phyloP scores from a whole-genome alignment of 2,329 filamentous ascomycete species.

The Stagonosporopsis cucurbitacearum region DNA sequence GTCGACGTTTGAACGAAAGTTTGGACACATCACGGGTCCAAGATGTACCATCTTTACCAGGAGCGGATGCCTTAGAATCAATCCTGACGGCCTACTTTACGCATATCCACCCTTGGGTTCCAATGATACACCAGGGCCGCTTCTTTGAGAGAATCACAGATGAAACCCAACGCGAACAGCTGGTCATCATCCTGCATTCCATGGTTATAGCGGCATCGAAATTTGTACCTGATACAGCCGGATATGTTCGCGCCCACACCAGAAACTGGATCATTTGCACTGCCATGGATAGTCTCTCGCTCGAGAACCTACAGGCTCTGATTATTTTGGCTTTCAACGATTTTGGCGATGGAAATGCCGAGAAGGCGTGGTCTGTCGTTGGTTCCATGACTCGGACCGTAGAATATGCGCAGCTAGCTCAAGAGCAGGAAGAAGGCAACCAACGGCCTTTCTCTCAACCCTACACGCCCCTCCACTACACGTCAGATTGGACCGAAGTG shows the following conservation, averaged over 20 bases:
- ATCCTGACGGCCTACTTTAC: conserved; percentile 21
- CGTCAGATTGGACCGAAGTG: conserved; percentile 24
- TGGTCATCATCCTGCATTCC: conserved; percentile 19
- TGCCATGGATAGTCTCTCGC: conserved; percentile 20
- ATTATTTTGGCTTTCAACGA: conserved; percentile 25
- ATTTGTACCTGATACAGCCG: conserved; percentile 13
- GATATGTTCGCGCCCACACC: not conserved
- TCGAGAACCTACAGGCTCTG: conserved; percentile 23
- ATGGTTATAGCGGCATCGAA: conserved; percentile 24
- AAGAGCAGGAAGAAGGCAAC: conserved; percentile 25
- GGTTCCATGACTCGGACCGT: conserved; percentile 28
- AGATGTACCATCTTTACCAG: conserved; percentile 1
- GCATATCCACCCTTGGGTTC: conserved; percentile 27
- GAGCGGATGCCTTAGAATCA: conserved; percentile 4
- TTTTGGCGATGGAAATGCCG: conserved; percentile 23
- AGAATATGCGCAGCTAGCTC: conserved; percentile 24
- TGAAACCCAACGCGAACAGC: conserved; percentile 1
- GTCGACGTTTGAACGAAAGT: conserved; percentile 14
- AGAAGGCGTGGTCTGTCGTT: conserved; percentile 25
- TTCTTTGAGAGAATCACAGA: conserved; percentile 17
- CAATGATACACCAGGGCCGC: conserved; percentile 25
- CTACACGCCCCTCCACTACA: conserved; percentile 12
- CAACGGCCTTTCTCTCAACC: conserved; percentile 21
- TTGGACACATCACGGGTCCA: not conserved
- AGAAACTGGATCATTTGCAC: conserved; percentile 19